These are phyloP conservation scores for Sporothrix sp. DNA, from an alignment of 2,329 filamentous ascomycete genomes.

Conservation along the genomic window DNA sequence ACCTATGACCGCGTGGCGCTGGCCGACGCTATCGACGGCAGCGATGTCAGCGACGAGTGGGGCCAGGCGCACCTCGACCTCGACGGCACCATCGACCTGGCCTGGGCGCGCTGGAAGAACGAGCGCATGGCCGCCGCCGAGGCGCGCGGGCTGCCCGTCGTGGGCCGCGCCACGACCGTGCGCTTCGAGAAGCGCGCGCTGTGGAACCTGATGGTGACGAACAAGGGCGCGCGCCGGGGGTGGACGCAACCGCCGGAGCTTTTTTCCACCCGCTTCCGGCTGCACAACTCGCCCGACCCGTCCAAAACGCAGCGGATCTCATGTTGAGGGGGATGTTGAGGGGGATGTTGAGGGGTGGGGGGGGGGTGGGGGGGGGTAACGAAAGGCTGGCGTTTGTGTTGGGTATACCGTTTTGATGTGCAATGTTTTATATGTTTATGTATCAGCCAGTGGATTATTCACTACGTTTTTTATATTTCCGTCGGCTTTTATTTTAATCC, in stretches of 20 bases:
- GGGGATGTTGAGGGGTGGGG: too few relatives aligned
- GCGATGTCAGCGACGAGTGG: neutral
- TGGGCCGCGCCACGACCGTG: neutral
- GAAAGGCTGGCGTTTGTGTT: too few relatives aligned
- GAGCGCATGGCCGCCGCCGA: neutral
- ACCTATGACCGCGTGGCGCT: neutral
- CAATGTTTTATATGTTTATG: too few relatives aligned
- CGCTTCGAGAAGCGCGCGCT: neutral
- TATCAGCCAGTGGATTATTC: too few relatives aligned
- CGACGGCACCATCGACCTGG: neutral
- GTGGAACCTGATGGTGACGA: neutral
- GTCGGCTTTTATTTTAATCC: too few relatives aligned
- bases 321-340: neutral
- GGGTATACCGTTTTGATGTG: too few relatives aligned
- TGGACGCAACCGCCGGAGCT: neutral
- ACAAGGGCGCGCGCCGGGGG: neutral
- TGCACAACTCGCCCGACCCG: neutral
- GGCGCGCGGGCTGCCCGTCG: neutral
- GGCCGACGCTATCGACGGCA: neutral
- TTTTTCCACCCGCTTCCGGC: constrained; percentile 1
- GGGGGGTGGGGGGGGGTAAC: too few relatives aligned
- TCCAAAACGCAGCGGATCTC: neutral
- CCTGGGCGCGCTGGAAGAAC: constrained; percentile 1
- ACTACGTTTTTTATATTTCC: too few relatives aligned
- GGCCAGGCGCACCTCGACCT: neutral